phyloP scores from a whole-genome alignment of 2,329 filamentous ascomycete species.

The Dactylellina parvicollis region DNA sequence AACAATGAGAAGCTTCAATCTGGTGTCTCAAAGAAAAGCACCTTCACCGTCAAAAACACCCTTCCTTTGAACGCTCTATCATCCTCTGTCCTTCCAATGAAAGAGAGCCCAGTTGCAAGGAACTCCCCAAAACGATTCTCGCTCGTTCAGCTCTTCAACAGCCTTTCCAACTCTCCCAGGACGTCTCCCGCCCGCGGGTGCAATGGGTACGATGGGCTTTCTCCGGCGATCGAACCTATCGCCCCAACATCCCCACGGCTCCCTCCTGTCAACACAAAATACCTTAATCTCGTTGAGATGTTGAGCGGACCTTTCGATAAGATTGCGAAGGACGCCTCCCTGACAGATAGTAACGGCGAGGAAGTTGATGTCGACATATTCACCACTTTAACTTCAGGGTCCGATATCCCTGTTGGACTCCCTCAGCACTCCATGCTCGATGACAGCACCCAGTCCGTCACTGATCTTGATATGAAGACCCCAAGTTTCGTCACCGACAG shows the following conservation, averaged over 20 bases:
- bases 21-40: background rate
- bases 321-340: background rate
- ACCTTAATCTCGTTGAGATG: constrained; percentile 12
- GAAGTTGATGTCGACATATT: background rate
- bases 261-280: background rate
- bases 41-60: background rate
- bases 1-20: background rate
- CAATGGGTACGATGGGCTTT: background rate
- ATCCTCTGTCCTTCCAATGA: background rate
- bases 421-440: background rate
- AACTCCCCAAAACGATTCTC: constrained; percentile 30
- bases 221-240: background rate
- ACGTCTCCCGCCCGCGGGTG: constrained; percentile 11
- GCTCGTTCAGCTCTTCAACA: constrained; percentile 4
- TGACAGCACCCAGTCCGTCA: background rate
- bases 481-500: constrained; percentile 44
- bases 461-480: constrained; percentile 1
- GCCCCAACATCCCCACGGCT: background rate
- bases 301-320: constrained; percentile 17
- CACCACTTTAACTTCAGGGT: background rate
- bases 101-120: background rate
- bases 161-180: background rate
- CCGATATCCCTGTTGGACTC: too few relatives aligned
- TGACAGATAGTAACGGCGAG: background rate
- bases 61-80: background rate